These are phyloP conservation scores for Hypoxylon intermedium DNA, from an alignment of 495 filamentous ascomycete species.

Conservation along the genomic window DNA sequence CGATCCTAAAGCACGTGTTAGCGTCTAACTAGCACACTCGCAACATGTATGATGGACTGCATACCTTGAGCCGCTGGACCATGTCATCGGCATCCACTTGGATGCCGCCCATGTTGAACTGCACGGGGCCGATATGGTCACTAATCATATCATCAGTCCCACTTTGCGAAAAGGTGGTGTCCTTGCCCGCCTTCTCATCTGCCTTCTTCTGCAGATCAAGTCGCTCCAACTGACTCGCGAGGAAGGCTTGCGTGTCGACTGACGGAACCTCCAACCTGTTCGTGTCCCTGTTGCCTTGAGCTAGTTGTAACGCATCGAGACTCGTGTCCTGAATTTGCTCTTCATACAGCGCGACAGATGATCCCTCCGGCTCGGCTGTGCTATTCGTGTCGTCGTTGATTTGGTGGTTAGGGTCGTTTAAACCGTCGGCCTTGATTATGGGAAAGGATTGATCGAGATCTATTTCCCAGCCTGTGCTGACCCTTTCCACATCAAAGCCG, in stretches of 20 bases:
- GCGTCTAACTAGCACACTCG: not conserved
- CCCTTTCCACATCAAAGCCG: slow-evolving; percentile 88
- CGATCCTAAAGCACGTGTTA: slow-evolving; percentile 51
- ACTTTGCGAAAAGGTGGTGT: slow-evolving; percentile 51
- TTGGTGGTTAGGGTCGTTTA: slow-evolving; percentile 12
- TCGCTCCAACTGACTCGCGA: slow-evolving; percentile 72
- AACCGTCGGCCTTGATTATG: slow-evolving; percentile 35
- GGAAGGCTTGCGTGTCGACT: slow-evolving; percentile 80
- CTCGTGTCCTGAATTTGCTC: slow-evolving; percentile 77
- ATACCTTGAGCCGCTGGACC: slow-evolving; percentile 84
- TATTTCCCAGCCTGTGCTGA: slow-evolving; percentile 82
- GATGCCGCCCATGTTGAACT: slow-evolving; percentile 97
- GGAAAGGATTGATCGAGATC: slow-evolving; percentile 70
- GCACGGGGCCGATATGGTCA: slow-evolving; percentile 92
- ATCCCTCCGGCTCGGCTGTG: slow-evolving; percentile 50
- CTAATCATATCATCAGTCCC: slow-evolving; percentile 68
- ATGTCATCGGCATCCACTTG: slow-evolving; percentile 97
- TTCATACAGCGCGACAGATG: slow-evolving; percentile 77
- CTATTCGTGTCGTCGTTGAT: slow-evolving; percentile 14
- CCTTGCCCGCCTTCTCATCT: slow-evolving; percentile 67
- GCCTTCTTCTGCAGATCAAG: slow-evolving; percentile 71
- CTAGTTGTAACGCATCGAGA: slow-evolving; percentile 63
- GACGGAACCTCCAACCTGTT: slow-evolving; percentile 71
- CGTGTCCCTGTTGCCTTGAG: slow-evolving; percentile 56
- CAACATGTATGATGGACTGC: slow-evolving; percentile 15